Base-by-base conservation (phyloP, 768 basidiomycete species). In the Hypholoma fasciculare region DNA sequence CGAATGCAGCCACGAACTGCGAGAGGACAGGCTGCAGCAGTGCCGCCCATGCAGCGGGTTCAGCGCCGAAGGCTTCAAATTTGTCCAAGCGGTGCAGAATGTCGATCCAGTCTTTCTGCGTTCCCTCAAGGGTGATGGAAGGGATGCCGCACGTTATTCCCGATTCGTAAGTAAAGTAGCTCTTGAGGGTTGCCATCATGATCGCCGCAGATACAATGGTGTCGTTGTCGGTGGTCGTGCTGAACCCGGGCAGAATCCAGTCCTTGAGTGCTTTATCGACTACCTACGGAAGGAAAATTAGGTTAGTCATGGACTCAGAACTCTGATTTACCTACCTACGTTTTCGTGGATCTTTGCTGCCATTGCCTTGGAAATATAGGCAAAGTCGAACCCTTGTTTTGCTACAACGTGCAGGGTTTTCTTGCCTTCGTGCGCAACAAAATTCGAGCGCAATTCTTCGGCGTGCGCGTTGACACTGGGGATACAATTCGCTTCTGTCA, bases 341-440 rank as follows among this genome's bases (percentile, higher is more conserved):
- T 70, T 64, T 51, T 72, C 38, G 8, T 67, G 49, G 20, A 75
- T 61, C 12, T 60, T n/a, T 2, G 37, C 47, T 7, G 60, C 66
- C 70, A 76, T 70, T 38, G 65, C 63, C 57, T 38, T 58, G 36
- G 23, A 73, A 65, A 70, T 71, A 47, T 52, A 44, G 3, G 69
- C 68, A 17, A 74, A 73, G 58, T 81, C 72, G 27, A 74, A 38
- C 43, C 49, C 52, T 34, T 67, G 59, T 3, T 6, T 23, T 0
- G 62, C 59, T 5, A 51, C n/a, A 17, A 78, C 56, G 2, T 63
- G 54, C 26, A 81, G 57, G 4, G 63, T 42, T 42, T 72, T 69
- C 57, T 74, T 64, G 7, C 67, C 76, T 16, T 71, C 66, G 26
- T 75, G 76, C 1, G 64, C 63, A 1, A 76, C 74, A 54, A 79